Evolutionary conservation across 2,329 filamentous ascomycete species (phyloP), one percentile per base, ranked within the genome.

Genomic region (Trichoderma oligosporum): DNA sequence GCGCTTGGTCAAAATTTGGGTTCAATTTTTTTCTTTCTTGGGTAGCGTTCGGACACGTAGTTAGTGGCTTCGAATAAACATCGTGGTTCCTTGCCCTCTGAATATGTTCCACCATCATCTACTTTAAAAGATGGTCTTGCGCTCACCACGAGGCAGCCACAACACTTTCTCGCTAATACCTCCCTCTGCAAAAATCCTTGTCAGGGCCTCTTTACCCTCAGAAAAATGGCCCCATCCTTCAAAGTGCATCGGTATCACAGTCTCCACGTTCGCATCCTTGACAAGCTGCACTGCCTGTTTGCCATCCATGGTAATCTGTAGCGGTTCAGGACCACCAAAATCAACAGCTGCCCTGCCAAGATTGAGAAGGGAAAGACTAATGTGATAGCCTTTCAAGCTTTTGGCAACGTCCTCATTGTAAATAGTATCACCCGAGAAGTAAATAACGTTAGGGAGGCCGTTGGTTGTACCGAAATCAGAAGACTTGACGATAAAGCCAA

Each of bases 391-490:
- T 1, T 72, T 65, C 1, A 63, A 56, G 33, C 78, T 73, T 6
- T 60, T 44, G 1, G 62, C 56, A 4, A 76, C 66, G 60, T 78
- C 75, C 1, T 72, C 66, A 0, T 77, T 63, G 55, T 79, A 78
- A 4, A 79, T 70, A 0, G 77, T 81, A 57, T 80, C 78, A 0
- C 78, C 77, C 0, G 76, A 73, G 63, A 80, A 76, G 59, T 74
- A 81, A 7, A 80, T 71, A 2, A 71, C 77, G 56, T 79, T 79
- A 0, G 74, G 76, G 0, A 61, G 62, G 0, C 73, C 73, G 4
- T 72, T 65, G 4, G 63, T 60, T 7, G 60, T 53, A 2, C 77
- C 76, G 36, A 80, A 78, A 0, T 65, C 65, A 0, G 65, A 57
- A 0, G 66, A 61, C 0, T 68, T 69, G 2, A 80, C 0, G 6